Conservation (phyloP, 257 asterid species). For the Catharanthus roseus region DNA sequence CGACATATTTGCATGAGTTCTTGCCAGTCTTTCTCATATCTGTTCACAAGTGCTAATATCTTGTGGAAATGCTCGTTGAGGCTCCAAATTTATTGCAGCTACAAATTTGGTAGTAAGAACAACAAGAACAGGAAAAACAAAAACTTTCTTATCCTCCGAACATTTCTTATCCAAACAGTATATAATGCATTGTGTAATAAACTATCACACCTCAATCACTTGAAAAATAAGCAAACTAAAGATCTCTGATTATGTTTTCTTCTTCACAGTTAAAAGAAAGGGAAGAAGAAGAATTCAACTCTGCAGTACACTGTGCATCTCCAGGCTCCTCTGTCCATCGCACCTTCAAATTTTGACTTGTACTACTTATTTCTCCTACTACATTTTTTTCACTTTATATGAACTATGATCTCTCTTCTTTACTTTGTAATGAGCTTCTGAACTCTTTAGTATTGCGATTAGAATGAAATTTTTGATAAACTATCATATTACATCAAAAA, state of each 20-base stretch:
- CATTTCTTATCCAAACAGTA: too few relatives aligned
- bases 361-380: background rate
- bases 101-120: background rate
- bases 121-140: too few relatives aligned
- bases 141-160: background rate
- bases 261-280: background rate
- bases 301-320: too few relatives aligned
- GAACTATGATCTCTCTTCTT: background rate
- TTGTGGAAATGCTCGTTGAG: background rate
- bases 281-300: background rate
- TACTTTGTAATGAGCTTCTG: background rate
- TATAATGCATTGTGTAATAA: too few relatives aligned
- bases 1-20: background rate
- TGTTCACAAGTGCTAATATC: background rate
- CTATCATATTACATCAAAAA: background rate
- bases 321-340: too few relatives aligned
- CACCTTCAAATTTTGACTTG: background rate
- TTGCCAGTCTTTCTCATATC: background rate
- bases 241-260: too few relatives aligned
- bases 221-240: background rate
- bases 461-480: constrained; percentile 1
- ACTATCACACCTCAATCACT: background rate
- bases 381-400: background rate
- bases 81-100: background rate
- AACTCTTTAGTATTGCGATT: background rate